Conservation (phyloP, 148 eudicot species). For the Bassia scoparia region DNA sequence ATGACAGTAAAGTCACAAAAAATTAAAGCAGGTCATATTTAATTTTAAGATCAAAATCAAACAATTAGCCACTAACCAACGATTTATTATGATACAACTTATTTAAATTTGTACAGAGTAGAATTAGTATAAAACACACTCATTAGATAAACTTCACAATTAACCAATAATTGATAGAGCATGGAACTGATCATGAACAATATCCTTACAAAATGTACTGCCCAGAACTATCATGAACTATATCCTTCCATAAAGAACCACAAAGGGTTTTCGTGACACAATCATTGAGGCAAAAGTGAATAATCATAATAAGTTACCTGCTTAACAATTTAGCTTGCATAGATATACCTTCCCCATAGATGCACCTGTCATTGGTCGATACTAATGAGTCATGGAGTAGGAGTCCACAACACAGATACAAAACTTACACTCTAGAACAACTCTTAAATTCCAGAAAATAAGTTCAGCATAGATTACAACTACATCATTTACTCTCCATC, state of each 20-base stretch:
- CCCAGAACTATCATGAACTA: too few relatives aligned
- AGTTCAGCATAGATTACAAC: neutral
- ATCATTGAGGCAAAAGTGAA: neutral
- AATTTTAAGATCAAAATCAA: too few relatives aligned
- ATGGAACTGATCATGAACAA: too few relatives aligned
- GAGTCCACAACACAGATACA: neutral
- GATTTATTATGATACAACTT: too few relatives aligned
- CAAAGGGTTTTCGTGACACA: conserved; percentile 18
- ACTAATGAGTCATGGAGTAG: neutral
- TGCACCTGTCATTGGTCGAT: conserved; percentile 69
- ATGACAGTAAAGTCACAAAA: too few relatives aligned
- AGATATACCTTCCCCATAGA: conserved; percentile 91
- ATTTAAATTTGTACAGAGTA: too few relatives aligned
- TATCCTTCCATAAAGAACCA: conserved; percentile 72
- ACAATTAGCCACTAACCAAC: too few relatives aligned
- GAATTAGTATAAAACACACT: too few relatives aligned
- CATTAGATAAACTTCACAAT: too few relatives aligned
- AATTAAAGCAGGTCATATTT: too few relatives aligned
- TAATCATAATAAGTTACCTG: conserved; percentile 54
- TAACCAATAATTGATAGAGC: too few relatives aligned
- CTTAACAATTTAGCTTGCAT: conserved; percentile 91
- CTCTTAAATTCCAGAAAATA: neutral
- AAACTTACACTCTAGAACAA: neutral
- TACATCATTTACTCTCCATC: neutral
- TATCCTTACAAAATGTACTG: too few relatives aligned